Evolutionary conservation across 2,329 filamentous ascomycete genomes (phyloP), one percentile per base, ranked within the genome.

Genomic region (Beauveria sp.): DNA sequence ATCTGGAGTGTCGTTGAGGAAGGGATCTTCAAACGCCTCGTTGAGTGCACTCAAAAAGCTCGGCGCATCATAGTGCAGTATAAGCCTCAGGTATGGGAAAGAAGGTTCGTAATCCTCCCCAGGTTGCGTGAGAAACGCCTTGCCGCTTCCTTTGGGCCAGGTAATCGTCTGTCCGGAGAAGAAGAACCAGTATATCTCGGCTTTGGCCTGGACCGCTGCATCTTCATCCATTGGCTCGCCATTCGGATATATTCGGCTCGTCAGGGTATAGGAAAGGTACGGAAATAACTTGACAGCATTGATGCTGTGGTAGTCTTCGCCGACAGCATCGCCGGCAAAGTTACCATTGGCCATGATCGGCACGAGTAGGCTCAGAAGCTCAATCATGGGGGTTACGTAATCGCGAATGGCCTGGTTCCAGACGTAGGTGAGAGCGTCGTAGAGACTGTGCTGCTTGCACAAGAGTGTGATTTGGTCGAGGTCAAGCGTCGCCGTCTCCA

Each of bases 11-110:
- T 93, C 90, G 68, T 99, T 99, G 60, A 99, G 77, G 67, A 96
- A 99, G 0, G 87, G 81, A 69, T 99, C 93, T 72, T 99, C 95
- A 67, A 99, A 99, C 1, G 93, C 95, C 73, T 99, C 96, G 67
- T 99, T 99, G 46, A 99, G 78, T 68, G 93, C 91, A 72, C 93
- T 98, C 76, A 99, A 83, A 67, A 98, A 96, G 72, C 91, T 97
- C 1, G 92, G 86, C 0, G 93, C 87, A 72, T 98, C 92, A 66
- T 96, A 96, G 64, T 90, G 87, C 51, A 99, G 81, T 53, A 99
- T 86, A 67, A 91, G 83, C 47, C 89, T 85, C 18, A 99, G 81
- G 69, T 96, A 93, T 0, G 91, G 89, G 70, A 96, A 98, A 0
- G 90, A 86, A 0, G 89, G 88, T 67, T 93, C 87, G 5, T 82